A percentile compares a stretch with the other conserved stretches of the same genome.
Evolutionary conservation across 306 rosid genomes (phyloP).

Genomic region (Quercus cerris): DNA sequence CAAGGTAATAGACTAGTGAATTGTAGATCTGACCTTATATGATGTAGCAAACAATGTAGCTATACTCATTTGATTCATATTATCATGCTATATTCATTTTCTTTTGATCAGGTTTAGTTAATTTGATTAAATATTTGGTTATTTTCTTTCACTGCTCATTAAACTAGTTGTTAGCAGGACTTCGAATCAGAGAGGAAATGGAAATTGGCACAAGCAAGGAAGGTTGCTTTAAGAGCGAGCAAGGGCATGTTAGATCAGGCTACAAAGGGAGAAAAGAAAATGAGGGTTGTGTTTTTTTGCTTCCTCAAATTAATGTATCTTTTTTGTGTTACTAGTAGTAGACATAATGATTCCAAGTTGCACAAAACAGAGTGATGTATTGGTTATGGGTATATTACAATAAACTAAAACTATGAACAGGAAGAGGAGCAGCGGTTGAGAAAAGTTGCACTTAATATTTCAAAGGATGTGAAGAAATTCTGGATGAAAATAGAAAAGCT

Average conservation of each 20-base stretch:
- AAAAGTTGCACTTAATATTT: slow-evolving; percentile 90
- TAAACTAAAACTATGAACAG: slow-evolving; percentile 43
- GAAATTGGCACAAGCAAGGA: slow-evolving; percentile 93
- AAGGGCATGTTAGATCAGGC: slow-evolving; percentile 97
- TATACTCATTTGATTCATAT: neutral
- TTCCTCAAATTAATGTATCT: slow-evolving; percentile 15
- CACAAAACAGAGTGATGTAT: slow-evolving; percentile 9
- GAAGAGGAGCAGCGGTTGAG: slow-evolving; percentile 90
- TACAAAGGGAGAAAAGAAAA: slow-evolving; percentile 93
- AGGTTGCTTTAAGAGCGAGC: slow-evolving; percentile 91
- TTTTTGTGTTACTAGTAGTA: neutral
- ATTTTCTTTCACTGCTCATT: slow-evolving; percentile 21
- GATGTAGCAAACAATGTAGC: neutral
- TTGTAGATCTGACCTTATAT: slow-evolving; percentile 13
- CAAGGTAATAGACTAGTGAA: slow-evolving; percentile 51
- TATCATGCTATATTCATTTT: neutral
- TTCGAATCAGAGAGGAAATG: slow-evolving; percentile 98
- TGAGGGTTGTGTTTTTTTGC: slow-evolving; percentile 68
- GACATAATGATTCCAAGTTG: slow-evolving; percentile 12
- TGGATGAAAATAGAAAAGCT: slow-evolving; percentile 97
- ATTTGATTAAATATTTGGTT: neutral
- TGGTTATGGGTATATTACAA: slow-evolving; percentile 4
- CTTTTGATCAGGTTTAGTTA: neutral
- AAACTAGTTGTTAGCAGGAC: slow-evolving; percentile 55
- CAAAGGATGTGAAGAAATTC: slow-evolving; percentile 97